A percentile compares a stretch with the other conserved stretches of the same genome.
These are phyloP conservation scores for Leptodermis oblonga DNA, from an alignment of 257 asterid genomes.

Conservation along the genomic window DNA sequence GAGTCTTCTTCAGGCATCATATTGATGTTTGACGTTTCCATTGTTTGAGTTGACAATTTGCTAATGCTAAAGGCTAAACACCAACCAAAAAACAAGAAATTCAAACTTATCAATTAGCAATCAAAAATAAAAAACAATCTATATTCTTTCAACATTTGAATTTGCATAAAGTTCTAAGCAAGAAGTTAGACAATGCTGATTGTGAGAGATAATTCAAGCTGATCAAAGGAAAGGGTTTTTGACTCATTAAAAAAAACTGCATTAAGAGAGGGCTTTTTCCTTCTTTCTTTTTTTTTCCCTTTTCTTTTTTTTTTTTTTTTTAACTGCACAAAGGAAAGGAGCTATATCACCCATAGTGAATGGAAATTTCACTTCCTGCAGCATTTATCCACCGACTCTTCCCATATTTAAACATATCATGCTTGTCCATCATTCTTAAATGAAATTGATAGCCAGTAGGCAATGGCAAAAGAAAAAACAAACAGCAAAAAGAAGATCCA, in stretches of 20 bases:
- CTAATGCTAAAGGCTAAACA: slow-evolving; percentile 30
- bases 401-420: not conserved
- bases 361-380: not conserved
- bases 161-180: not conserved
- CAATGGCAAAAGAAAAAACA: slow-evolving; percentile 1
- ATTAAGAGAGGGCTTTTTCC: not conserved
- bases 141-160: not conserved
- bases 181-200: not conserved
- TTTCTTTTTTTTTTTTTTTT: not conserved
- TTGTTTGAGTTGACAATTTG: slow-evolving; percentile 30
- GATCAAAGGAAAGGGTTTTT: not conserved
- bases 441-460: not conserved
- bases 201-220: not conserved
- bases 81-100: slow-evolving; percentile 10
- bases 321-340: not conserved
- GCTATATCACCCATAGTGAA: not conserved
- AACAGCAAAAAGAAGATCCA: not conserved
- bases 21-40: slow-evolving; percentile 37
- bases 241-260: not conserved
- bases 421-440: not conserved
- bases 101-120: not conserved
- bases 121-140: not conserved
- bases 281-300: too few relatives aligned
- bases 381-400: not conserved
- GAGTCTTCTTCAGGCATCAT: slow-evolving; percentile 34